These are phyloP conservation scores for Porcisia deanei DNA, from an alignment of 208 protist species.

Conservation along the genomic window DNA sequence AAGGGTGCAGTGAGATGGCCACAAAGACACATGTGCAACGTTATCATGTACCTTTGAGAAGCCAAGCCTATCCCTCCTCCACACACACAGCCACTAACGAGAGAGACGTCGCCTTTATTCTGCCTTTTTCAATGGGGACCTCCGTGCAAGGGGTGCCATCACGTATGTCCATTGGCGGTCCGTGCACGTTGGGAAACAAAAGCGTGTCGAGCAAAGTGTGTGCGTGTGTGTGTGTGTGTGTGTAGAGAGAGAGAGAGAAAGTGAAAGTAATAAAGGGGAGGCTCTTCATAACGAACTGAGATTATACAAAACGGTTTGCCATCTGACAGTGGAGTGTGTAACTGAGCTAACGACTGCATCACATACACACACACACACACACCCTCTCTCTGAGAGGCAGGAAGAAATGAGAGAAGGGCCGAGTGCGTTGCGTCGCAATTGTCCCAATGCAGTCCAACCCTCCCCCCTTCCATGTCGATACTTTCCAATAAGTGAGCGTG, in stretches of 20 bases:
- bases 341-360: not conserved
- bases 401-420: not conserved
- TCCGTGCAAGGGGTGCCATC: too few species aligned
- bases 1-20: not conserved
- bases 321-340: not conserved
- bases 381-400: not conserved
- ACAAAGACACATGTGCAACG: not conserved
- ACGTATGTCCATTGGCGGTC: too few species aligned
- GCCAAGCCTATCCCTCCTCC: not conserved
- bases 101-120: not conserved
- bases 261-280: too few species aligned
- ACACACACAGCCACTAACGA: too few species aligned
- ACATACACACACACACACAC: not conserved
- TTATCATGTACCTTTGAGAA: not conserved
- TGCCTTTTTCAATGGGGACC: too few species aligned
- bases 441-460: not conserved
- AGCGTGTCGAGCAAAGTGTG: too few species aligned
- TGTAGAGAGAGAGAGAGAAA: too few species aligned
- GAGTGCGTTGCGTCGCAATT: not conserved
- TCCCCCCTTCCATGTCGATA: not conserved
- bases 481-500: not conserved
- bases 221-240: not conserved
- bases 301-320: not conserved
- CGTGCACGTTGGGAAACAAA: too few species aligned
- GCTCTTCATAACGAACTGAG: not conserved